Base-by-base conservation (phyloP, 495 filamentous ascomycete genomes). In the Trichoderma parareesei region DNA sequence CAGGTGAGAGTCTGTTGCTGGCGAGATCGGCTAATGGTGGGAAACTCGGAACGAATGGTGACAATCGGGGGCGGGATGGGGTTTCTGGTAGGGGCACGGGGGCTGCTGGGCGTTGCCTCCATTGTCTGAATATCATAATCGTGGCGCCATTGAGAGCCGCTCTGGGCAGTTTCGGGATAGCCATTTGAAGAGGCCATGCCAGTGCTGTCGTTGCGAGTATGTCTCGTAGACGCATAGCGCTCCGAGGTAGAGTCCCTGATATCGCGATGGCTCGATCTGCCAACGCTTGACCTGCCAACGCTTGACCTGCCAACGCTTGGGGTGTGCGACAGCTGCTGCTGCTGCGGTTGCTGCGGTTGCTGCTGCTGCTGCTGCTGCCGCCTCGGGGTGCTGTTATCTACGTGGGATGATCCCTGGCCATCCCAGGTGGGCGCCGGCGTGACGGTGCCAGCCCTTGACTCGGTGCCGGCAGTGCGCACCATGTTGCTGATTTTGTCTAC, bases 91-190 rank as follows among this genome's bases (percentile, higher is more conserved):
- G 87, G 73, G 64, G 84, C 79, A 49, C 91, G 84, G 8, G 92
- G 89, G 73, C 84, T 90, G 69, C 85, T 86, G 37, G 96, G 77
- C 53, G 87, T 91, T 1, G 90, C 90, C 75, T 97, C 93, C 92
- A 97, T 96, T 13, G 93, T 90, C 70, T 97, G 93, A 35, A 96
- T 85, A 73, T 98, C 94, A 71, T 96, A 97, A 70, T 97, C 94
- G 71, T 97, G 93, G 62, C 92, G 86, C 67, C 93, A 79, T 46
- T 80, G 79, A 20, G 82, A 80, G 14, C 82, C 82, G 68, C 81
- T 84, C 65, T 79, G 79, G 7, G 75, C 73, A 11, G 84, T 82
- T 35, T 93, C 91, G 49, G 86, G 83, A 70, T 93, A 95, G 8
- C 53, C 53, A 9, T 33, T 57, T 27, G 88, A 90, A 9, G 87